These are phyloP conservation scores for Lodderomyces orthopsilosis DNA, from an alignment of 1,139 yeast genomes.

Conservation along the genomic window DNA sequence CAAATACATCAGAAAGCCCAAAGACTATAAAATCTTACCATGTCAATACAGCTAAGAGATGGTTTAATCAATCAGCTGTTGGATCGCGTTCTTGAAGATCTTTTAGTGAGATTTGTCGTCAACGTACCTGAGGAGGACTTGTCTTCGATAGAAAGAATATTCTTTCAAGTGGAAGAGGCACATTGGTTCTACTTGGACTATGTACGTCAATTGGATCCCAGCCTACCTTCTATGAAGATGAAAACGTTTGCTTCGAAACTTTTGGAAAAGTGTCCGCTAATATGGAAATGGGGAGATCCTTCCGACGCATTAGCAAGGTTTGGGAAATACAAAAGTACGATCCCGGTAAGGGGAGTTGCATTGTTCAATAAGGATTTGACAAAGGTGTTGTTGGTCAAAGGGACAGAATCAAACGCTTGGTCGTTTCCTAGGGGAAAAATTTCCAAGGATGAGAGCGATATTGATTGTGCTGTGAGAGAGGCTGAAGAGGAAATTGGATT, in stretches of 20 bases:
- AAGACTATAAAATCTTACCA: conserved; percentile 14
- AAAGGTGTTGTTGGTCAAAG: conserved; percentile 78
- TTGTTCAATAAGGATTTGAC: conserved; percentile 69
- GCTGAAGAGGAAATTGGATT: conserved; percentile 95
- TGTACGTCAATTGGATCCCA: conserved; percentile 68
- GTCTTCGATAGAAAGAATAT: conserved; percentile 78
- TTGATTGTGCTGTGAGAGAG: conserved; percentile 92
- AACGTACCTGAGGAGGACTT: conserved; percentile 92
- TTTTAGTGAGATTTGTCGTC: conserved; percentile 83
- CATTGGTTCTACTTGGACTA: conserved; percentile 97
- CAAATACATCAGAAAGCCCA: background rate
- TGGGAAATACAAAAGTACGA: conserved; percentile 80
- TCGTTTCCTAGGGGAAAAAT: conserved; percentile 97
- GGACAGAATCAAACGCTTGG: conserved; percentile 84
- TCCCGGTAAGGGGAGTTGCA: conserved; percentile 97
- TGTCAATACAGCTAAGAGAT: conserved; percentile 57
- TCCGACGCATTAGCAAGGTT: conserved; percentile 72
- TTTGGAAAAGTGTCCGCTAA: conserved; percentile 75
- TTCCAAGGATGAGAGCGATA: conserved; percentile 86
- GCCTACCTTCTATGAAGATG: conserved; percentile 76
- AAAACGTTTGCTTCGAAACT: conserved; percentile 72
- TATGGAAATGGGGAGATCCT: conserved; percentile 86
- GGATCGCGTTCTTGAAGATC: conserved; percentile 80
- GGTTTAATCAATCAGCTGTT: conserved; percentile 59
- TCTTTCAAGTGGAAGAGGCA: conserved; percentile 96